These are phyloP conservation scores for Calonectria pauciramosa DNA, from an alignment of 2,329 filamentous ascomycete genomes.

Conservation along the genomic window DNA sequence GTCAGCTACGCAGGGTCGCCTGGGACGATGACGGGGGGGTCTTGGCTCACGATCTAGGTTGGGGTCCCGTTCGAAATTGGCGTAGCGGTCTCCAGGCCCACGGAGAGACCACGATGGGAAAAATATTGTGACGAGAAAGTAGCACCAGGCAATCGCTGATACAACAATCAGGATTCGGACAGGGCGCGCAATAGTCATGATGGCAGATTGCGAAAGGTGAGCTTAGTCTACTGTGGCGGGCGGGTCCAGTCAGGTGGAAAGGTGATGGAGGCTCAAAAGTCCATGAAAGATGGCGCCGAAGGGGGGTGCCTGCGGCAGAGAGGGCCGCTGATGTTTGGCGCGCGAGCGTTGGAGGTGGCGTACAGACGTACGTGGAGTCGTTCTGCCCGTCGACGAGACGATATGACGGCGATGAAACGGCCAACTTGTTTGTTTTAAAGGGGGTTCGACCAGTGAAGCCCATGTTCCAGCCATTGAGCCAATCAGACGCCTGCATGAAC, in stretches of 20 bases:
- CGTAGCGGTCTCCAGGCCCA: conserved; percentile 58
- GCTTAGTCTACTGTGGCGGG: conserved; percentile 7
- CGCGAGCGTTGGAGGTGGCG: neutral
- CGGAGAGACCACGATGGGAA: conserved; percentile 65
- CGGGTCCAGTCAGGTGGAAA: conserved; percentile 12
- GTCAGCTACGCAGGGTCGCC: conserved; percentile 33
- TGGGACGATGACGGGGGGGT: neutral
- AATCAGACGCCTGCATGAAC: conserved; percentile 32
- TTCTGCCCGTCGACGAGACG: neutral
- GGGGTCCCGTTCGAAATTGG: conserved; percentile 82
- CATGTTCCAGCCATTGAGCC: conserved; percentile 36
- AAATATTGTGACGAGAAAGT: conserved; percentile 83
- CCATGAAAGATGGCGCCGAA: conserved; percentile 30
- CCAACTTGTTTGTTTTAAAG: conserved; percentile 34
- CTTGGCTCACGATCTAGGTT: conserved; percentile 82
- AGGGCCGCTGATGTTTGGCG: neutral
- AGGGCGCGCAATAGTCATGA: conserved; percentile 88
- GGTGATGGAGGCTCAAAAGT: conserved; percentile 26
- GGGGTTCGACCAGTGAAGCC: conserved; percentile 38
- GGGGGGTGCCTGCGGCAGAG: neutral
- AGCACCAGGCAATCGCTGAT: conserved; percentile 80
- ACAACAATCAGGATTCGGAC: conserved; percentile 83
- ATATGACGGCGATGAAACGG: conserved; percentile 5
- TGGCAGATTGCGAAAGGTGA: conserved; percentile 40
- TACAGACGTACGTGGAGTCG: neutral